phyloP scores from a whole-genome alignment of 345 rosid species.

The Gossypium ekmanianum region DNA sequence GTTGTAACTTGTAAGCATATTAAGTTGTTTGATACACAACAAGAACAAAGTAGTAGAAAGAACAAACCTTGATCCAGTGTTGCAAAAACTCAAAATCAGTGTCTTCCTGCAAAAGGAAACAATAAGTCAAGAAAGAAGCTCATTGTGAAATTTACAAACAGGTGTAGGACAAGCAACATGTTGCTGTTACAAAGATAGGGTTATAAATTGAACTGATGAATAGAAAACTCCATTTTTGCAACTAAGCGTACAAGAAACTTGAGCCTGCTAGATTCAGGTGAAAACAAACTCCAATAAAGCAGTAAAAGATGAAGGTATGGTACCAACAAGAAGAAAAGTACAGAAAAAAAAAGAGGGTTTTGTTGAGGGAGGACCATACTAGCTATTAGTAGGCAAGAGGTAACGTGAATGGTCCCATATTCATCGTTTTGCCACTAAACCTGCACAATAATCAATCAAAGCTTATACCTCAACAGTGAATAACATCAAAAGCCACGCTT shows the following conservation, averaged over 20 bases:
- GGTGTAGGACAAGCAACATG: neutral
- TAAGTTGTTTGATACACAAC: neutral
- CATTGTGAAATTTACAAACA: neutral
- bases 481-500: slow-evolving; percentile 46
- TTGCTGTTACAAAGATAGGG: neutral
- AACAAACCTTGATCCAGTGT: neutral
- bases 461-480: slow-evolving; percentile 15
- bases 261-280: slow-evolving; percentile 29
- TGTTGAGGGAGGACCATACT: slow-evolving; percentile 43
- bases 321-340: neutral
- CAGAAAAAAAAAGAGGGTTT: slow-evolving; percentile 18
- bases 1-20: neutral
- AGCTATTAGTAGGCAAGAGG: slow-evolving; percentile 17
- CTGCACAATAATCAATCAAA: slow-evolving; percentile 30
- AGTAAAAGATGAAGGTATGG: neutral
- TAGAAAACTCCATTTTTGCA: neutral
- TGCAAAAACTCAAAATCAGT: neutral
- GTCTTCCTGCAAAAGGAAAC: slow-evolving; percentile 2
- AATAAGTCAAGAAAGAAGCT: neutral
- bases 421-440: slow-evolving; percentile 25
- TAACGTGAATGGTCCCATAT: slow-evolving; percentile 54
- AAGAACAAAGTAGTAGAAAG: neutral
- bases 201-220: neutral
- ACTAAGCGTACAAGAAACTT: neutral
- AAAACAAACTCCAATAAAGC: slow-evolving; percentile 18